Evolutionary conservation across 768 basidiomycete genomes (phyloP).

Genomic region (Clitopilus hobsonii): DNA sequence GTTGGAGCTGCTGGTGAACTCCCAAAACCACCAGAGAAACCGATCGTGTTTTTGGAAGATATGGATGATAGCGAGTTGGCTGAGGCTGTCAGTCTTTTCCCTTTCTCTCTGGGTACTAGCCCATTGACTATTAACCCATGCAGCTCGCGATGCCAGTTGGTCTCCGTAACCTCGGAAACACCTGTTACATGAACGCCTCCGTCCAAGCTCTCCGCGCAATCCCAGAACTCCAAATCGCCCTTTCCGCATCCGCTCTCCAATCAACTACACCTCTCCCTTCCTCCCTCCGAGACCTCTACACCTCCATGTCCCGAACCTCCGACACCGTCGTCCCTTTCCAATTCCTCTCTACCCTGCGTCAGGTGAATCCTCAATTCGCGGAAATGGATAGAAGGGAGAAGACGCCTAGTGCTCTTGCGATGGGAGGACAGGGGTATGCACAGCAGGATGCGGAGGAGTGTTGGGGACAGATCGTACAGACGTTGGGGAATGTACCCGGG

Average conservation of each 20-base stretch:
- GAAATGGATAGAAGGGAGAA: slow-evolving; percentile 51
- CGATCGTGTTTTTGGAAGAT: slow-evolving; percentile 87
- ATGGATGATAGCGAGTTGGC: slow-evolving; percentile 83
- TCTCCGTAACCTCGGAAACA: slow-evolving; percentile 85
- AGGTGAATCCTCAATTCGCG: slow-evolving; percentile 86
- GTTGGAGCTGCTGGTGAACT: slow-evolving; percentile 92
- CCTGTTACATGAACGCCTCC: slow-evolving; percentile 97
- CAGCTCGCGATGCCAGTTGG: slow-evolving; percentile 82
- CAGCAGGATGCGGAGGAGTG: slow-evolving; percentile 84
- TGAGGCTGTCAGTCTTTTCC: slow-evolving; percentile 55
- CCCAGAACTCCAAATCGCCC: slow-evolving; percentile 78
- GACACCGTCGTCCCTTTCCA: slow-evolving; percentile 65
- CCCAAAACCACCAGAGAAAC: slow-evolving; percentile 80
- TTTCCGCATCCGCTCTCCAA: slow-evolving; percentile 38
- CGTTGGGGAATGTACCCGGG: slow-evolving; percentile 68
- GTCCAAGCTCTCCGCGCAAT: slow-evolving; percentile 92
- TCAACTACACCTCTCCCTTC: slow-evolving; percentile 38
- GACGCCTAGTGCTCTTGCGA: slow-evolving; percentile 39
- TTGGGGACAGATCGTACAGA: slow-evolving; percentile 69
- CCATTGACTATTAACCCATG: slow-evolving; percentile 5
- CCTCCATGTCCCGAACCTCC: slow-evolving; percentile 68
- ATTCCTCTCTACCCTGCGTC: slow-evolving; percentile 70
- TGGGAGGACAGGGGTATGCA: slow-evolving; percentile 72
- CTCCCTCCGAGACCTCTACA: slow-evolving; percentile 66
- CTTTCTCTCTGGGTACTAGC: neutral